phyloP scores from a whole-genome alignment of 2,329 filamentous ascomycete species.

The Moelleriella libera region DNA sequence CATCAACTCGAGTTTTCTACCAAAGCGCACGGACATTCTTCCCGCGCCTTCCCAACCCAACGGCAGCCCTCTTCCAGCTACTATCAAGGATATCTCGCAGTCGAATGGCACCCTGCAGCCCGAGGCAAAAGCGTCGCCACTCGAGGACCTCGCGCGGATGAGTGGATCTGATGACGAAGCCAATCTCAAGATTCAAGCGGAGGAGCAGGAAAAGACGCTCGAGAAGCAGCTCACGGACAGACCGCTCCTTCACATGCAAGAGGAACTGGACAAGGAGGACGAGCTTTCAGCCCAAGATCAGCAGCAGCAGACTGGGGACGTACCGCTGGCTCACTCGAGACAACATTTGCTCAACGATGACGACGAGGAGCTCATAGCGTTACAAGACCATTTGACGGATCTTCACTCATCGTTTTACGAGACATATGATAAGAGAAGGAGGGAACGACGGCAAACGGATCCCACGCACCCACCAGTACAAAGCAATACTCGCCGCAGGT shows the following conservation, averaged over 20 bases:
- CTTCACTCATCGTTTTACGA: conserved; percentile 75
- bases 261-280: conserved; percentile 74
- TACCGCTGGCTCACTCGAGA: conserved; percentile 24
- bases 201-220: conserved; percentile 76
- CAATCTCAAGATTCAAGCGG: conserved; percentile 59
- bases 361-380: conserved; percentile 64
- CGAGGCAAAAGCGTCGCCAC: conserved; percentile 25
- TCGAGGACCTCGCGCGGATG: conserved; percentile 70
- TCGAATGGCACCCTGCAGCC: conserved; percentile 4
- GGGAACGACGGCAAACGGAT: conserved; percentile 18
- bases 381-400: conserved; percentile 61
- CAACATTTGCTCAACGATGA: conserved; percentile 80
- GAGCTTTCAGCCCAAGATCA: conserved; percentile 12
- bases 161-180: conserved; percentile 54
- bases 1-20: conserved; percentile 95
- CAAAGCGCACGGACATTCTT: conserved; percentile 52
- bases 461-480: conserved; percentile 20
- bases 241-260: conserved; percentile 82
- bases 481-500: conserved; percentile 14
- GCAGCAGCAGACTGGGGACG: conserved; percentile 10
- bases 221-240: conserved; percentile 82
- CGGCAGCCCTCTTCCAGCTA: conserved; percentile 5
- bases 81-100: not conserved
- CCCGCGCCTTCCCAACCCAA: conserved; percentile 14
- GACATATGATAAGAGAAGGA: conserved; percentile 52